phyloP scores from a whole-genome alignment of 2,329 filamentous ascomycete species.

The Hirsutella thompsonii region DNA sequence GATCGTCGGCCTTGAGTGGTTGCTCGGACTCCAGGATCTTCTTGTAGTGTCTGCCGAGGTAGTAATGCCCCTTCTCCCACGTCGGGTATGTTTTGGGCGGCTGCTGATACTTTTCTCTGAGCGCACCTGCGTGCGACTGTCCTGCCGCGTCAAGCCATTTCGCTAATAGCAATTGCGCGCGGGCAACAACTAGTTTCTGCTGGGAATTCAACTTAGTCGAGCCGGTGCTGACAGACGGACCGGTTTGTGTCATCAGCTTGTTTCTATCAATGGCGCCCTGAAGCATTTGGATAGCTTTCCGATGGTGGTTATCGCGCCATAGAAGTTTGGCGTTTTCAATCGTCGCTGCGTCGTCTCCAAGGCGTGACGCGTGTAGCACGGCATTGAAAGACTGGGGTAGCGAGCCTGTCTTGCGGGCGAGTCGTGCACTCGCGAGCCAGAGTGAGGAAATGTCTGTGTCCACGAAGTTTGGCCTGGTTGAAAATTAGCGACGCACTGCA shows the following conservation, averaged over 20 bases:
- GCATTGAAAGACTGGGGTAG: constrained; percentile 87
- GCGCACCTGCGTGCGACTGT: constrained; percentile 71
- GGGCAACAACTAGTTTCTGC: constrained; percentile 51
- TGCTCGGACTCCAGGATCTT: constrained; percentile 89
- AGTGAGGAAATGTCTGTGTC: constrained; percentile 65
- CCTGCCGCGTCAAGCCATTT: constrained; percentile 97
- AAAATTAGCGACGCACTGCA: not conserved
- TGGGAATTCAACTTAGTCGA: constrained; percentile 27
- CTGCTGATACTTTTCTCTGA: constrained; percentile 72
- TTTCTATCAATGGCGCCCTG: constrained; percentile 75
- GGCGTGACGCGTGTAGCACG: constrained; percentile 72
- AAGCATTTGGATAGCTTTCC: constrained; percentile 87
- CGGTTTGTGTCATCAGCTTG: constrained; percentile 48
- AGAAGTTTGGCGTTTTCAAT: constrained; percentile 89
- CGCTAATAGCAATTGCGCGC: constrained; percentile 77
- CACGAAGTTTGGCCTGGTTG: constrained; percentile 42
- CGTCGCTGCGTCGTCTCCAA: constrained; percentile 76
- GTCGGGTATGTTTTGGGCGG: constrained; percentile 56
- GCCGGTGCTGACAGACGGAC: constrained; percentile 19
- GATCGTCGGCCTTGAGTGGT: constrained; percentile 59
- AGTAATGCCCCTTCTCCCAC: constrained; percentile 98
- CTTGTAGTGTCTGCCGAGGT: constrained; percentile 92
- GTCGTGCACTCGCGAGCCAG: constrained; percentile 74
- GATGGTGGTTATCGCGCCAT: constrained; percentile 86
- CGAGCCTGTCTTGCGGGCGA: constrained; percentile 76